A percentile compares a stretch with the other conserved stretches of the same genome.
These are phyloP conservation scores for Cryphonectria radicalis DNA, from an alignment of 2,329 filamentous ascomycete species.

Conservation along the genomic window DNA sequence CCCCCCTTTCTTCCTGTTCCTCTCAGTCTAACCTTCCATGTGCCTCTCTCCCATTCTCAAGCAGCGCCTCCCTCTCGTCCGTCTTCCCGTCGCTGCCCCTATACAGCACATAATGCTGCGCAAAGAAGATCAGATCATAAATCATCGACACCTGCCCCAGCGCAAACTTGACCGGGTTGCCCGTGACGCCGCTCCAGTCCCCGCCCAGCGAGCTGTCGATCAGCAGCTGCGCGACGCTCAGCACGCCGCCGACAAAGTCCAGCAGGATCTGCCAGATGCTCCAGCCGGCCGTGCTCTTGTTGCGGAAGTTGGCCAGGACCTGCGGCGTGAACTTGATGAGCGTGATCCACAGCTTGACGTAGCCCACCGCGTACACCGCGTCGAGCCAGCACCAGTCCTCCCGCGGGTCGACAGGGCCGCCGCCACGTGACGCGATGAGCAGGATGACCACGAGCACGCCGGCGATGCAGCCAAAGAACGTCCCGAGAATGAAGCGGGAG, in stretches of 20 bases:
- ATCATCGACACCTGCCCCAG: slow-evolving; percentile 83
- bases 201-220: slow-evolving; percentile 83
- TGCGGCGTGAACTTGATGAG: slow-evolving; percentile 93
- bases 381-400: slow-evolving; percentile 66
- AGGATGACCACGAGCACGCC: slow-evolving; percentile 59
- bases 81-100: slow-evolving; percentile 38
- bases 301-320: slow-evolving; percentile 79
- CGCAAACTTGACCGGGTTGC: slow-evolving; percentile 89
- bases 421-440: slow-evolving; percentile 47
- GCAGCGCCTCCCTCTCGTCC: slow-evolving; percentile 43
- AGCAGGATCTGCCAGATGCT: slow-evolving; percentile 82
- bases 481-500: slow-evolving; percentile 65
- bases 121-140: slow-evolving; percentile 85
- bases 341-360: slow-evolving; percentile 87
- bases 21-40: slow-evolving; percentile 39
- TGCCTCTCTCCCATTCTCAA: slow-evolving; percentile 38
- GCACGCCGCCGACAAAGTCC: slow-evolving; percentile 78
- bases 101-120: slow-evolving; percentile 88
- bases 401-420: slow-evolving; percentile 39
- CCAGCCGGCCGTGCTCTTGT: slow-evolving; percentile 87
- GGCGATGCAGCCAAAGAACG: slow-evolving; percentile 70
- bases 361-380: slow-evolving; percentile 72
- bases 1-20: background rate
- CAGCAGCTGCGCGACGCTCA: slow-evolving; percentile 80
- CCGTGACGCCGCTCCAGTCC: slow-evolving; percentile 89